phyloP scores from a whole-genome alignment of 345 rosid species.

The Leavenworthia alabamica region DNA sequence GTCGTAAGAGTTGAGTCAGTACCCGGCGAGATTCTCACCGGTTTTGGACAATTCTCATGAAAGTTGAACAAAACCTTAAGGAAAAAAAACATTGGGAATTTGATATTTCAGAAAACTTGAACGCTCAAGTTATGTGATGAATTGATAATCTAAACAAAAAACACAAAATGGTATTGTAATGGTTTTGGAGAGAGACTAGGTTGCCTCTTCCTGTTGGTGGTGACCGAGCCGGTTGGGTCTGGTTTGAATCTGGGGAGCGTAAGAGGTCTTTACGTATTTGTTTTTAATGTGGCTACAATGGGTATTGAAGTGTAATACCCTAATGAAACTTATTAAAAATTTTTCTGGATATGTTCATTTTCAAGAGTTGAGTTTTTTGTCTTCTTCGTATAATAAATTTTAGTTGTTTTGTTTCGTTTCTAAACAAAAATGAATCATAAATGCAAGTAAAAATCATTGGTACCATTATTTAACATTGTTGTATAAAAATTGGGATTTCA shows the following conservation, averaged over 20 bases:
- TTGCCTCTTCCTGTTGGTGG: background rate
- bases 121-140: slow-evolving; percentile 50
- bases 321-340: too few relatives aligned
- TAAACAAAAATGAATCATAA: too few relatives aligned
- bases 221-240: too few relatives aligned
- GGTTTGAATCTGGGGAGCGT: too few relatives aligned
- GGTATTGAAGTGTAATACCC: too few relatives aligned
- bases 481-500: background rate
- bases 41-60: slow-evolving; percentile 15
- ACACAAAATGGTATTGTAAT: slow-evolving; percentile 41
- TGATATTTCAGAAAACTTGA: slow-evolving; percentile 24
- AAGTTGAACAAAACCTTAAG: slow-evolving; percentile 8
- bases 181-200: slow-evolving; percentile 24
- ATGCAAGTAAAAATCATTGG: too few relatives aligned
- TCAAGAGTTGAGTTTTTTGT: too few relatives aligned
- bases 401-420: too few relatives aligned
- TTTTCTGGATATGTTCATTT: too few relatives aligned
- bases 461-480: too few relatives aligned
- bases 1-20: slow-evolving; percentile 36
- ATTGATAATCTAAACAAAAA: slow-evolving; percentile 27
- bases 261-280: background rate
- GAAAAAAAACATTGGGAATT: slow-evolving; percentile 12
- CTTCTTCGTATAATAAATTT: too few relatives aligned
- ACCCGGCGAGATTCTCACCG: slow-evolving; percentile 10
- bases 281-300: too few relatives aligned